Base-by-base conservation (phyloP, 2,329 filamentous ascomycete genomes). In the Nemania sp. region DNA sequence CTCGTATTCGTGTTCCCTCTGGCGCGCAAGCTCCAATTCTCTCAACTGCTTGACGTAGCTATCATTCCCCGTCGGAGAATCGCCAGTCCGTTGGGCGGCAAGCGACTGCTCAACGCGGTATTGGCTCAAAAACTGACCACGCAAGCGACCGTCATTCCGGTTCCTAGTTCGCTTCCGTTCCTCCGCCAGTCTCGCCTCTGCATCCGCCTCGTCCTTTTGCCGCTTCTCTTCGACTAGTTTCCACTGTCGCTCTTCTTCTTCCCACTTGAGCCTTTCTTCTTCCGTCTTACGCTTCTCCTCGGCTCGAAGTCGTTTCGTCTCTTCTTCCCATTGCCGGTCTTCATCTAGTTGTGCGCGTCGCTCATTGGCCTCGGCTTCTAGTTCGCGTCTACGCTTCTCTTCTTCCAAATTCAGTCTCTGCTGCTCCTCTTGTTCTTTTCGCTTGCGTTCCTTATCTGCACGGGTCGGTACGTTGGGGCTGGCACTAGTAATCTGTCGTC, bases 401-500 rank as follows among this genome's bases (percentile, higher is more conserved):
- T 84, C 79, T 60, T 84, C 79, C 33, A 74, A 75, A 64, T 82
- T 75, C 42, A 72, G 67, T 24, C 79, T 79, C 64, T 83, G 77
- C 39, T 83, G 78, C 61, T 87, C 82, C 56, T 79, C 78, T 61
- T 79, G 75, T 52, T 84, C 80, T 61, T 76, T 80, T 41, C 82
- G 75, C 52, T 69, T 72, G 37, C 88, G 88, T 71, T 96, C 89
- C 74, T 96, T 97, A 64, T 96, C 92, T 3, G 87, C 89, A 60
- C 91, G 64, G 67, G 79, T 93, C 1, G 92, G 91, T 8, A 97
- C 90, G 40, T 82, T 72, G 5, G 94, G 94, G 26, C 84, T 80
- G 12, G 90, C 83, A 64, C 81, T 91, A 7, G 92, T 97, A 68
- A 99, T 97, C 74, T 99, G 94, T 56, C 94, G 84, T 64, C 92